phyloP scores from a whole-genome alignment of 768 basidiomycete genomes.

The Tricholomella constricta region DNA sequence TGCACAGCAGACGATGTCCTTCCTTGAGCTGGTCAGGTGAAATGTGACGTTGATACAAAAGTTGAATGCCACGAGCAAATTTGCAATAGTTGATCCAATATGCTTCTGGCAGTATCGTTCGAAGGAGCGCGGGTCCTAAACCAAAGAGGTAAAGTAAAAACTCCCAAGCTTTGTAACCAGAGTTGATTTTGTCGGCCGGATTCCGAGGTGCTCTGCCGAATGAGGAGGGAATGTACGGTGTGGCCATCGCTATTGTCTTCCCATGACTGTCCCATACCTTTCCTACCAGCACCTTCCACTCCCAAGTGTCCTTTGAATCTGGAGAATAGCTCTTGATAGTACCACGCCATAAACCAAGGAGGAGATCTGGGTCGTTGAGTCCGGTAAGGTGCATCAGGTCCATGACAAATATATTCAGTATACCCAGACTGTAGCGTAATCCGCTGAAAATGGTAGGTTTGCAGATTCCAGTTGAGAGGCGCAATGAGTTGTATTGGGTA shows the following conservation, averaged over 20 bases:
- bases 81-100: constrained; percentile 33
- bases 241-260: constrained; percentile 6
- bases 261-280: constrained; percentile 17
- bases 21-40: neutral
- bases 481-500: constrained; percentile 3
- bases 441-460: constrained; percentile 40
- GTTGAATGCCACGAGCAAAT: constrained; percentile 21
- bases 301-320: constrained; percentile 4
- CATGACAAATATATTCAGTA: constrained; percentile 36
- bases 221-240: constrained; percentile 15
- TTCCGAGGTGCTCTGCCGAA: constrained; percentile 33
- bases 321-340: constrained; percentile 26
- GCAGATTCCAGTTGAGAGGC: constrained; percentile 34
- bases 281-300: constrained; percentile 7
- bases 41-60: constrained; percentile 26
- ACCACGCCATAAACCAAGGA: constrained; percentile 36
- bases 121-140: constrained; percentile 29
- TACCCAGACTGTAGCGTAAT: constrained; percentile 25
- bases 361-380: constrained; percentile 39
- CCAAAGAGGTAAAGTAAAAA: constrained; percentile 27
- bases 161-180: constrained; percentile 33
- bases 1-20: neutral
- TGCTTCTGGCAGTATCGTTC: constrained; percentile 22
- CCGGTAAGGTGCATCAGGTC: constrained; percentile 46
- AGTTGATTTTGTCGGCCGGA: constrained; percentile 30